Evolutionary conservation across 129 eudicot species (phyloP).

Genomic region (Lonicera japonica): DNA sequence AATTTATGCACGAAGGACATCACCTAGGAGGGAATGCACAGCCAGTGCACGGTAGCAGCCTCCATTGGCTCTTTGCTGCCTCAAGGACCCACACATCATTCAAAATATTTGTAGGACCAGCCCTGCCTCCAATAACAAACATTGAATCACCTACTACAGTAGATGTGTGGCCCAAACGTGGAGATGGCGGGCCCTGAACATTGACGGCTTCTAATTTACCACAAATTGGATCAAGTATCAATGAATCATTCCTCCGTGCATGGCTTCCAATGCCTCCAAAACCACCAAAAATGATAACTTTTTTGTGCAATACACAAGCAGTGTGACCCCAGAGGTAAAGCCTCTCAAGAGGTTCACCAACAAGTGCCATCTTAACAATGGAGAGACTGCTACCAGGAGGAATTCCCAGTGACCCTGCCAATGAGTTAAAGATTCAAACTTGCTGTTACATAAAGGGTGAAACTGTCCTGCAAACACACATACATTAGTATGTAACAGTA

Average conservation of each 20-base stretch:
- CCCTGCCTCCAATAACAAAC: slow-evolving; percentile 93
- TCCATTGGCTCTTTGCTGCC: slow-evolving; percentile 47
- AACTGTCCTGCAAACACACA: slow-evolving; percentile 38
- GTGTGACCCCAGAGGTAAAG: slow-evolving; percentile 96
- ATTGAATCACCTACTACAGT: slow-evolving; percentile 56
- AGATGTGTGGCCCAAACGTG: slow-evolving; percentile 90
- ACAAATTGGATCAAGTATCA: slow-evolving; percentile 50
- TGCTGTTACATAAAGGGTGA: slow-evolving; percentile 24
- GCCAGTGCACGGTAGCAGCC: slow-evolving; percentile 50
- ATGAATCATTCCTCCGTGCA: slow-evolving; percentile 72
- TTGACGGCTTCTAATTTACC: slow-evolving; percentile 41
- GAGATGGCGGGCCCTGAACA: slow-evolving; percentile 45
- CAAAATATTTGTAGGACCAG: slow-evolving; percentile 75
- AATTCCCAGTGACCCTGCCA: slow-evolving; percentile 52
- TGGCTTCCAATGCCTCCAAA: slow-evolving; percentile 96
- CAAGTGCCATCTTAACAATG: slow-evolving; percentile 27
- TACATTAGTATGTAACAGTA: slow-evolving; percentile 26
- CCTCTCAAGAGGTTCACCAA: slow-evolving; percentile 76
- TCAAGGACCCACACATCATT: slow-evolving; percentile 77
- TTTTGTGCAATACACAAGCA: slow-evolving; percentile 45
- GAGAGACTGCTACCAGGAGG: slow-evolving; percentile 34
- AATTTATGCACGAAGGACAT: not conserved
- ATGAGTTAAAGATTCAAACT: slow-evolving; percentile 50
- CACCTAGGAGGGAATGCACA: slow-evolving; percentile 73
- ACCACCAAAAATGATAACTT: slow-evolving; percentile 77